Conservation (phyloP, 1,284 basidiomycete species). For the Schizophyllum commune region DNA sequence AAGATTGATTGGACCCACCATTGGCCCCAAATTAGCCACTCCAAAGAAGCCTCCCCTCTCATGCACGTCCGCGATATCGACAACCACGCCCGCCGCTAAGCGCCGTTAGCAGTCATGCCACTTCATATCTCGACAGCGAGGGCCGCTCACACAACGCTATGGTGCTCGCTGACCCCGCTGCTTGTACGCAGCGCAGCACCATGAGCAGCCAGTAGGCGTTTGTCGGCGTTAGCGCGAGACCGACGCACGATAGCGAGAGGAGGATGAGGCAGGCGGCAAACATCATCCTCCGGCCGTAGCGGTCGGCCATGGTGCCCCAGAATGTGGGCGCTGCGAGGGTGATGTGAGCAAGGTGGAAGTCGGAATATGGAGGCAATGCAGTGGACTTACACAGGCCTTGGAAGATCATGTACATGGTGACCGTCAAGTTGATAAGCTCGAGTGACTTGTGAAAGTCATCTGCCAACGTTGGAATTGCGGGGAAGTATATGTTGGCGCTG, state of each 20-base stretch:
- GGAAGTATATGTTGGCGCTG: conserved; percentile 65
- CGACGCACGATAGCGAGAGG: conserved; percentile 44
- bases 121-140: not conserved
- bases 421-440: conserved; percentile 65
- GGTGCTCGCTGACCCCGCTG: conserved; percentile 50
- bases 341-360: too few species aligned
- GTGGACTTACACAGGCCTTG: conserved; percentile 56
- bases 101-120: not conserved
- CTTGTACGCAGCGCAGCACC: conserved; percentile 50
- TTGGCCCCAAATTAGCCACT: conserved; percentile 34
- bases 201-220: conserved; percentile 53
- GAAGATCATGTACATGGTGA: conserved; percentile 71
- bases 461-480: conserved; percentile 63
- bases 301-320: conserved; percentile 53
- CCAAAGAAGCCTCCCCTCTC: conserved; percentile 48
- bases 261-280: conserved; percentile 46
- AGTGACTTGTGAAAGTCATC: conserved; percentile 51
- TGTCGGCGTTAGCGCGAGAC: conserved; percentile 48
- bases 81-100: conserved; percentile 50
- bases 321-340: conserved; percentile 42
- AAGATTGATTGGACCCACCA: conserved; percentile 18
- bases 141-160: conserved; percentile 38
- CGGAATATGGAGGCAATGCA: not conserved
- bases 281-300: conserved; percentile 43
- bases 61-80: conserved; percentile 41